Evolutionary conservation across 2,329 filamentous ascomycete species (phyloP).

Genomic region (Aspergillus ochraceus): DNA sequence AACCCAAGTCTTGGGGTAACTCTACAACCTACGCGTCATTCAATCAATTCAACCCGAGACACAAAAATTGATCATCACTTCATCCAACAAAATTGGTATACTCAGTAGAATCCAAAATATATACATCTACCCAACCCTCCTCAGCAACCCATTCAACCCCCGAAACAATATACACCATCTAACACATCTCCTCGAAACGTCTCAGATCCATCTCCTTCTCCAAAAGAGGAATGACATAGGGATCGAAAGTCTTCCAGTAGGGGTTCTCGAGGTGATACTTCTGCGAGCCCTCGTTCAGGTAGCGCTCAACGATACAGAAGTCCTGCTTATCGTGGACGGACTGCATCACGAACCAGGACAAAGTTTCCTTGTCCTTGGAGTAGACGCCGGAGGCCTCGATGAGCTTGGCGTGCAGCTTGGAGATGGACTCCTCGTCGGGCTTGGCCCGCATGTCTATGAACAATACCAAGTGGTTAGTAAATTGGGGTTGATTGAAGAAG

Average conservation of each 20-base stretch:
- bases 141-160: not conserved
- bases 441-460: slow-evolving; percentile 63
- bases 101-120: too few species aligned
- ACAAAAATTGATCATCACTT: too few species aligned
- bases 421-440: slow-evolving; percentile 61
- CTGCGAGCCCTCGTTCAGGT: slow-evolving; percentile 61
- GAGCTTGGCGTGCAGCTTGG: slow-evolving; percentile 69
- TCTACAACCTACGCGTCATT: too few species aligned
- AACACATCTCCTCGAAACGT: slow-evolving; percentile 63
- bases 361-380: slow-evolving; percentile 68
- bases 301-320: slow-evolving; percentile 75
- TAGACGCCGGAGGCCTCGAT: slow-evolving; percentile 74
- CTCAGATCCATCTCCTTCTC: slow-evolving; percentile 69
- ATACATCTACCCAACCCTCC: too few species aligned
- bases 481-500: not conserved
- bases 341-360: slow-evolving; percentile 77
- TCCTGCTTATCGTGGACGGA: slow-evolving; percentile 65
- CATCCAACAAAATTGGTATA: not conserved
- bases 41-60: too few species aligned
- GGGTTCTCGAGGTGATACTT: slow-evolving; percentile 67
- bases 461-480: not conserved
- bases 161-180: not conserved
- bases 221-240: slow-evolving; percentile 68
- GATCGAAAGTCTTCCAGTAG: slow-evolving; percentile 75
- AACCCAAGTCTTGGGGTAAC: too few species aligned